Evolutionary conservation across 176 grass and related monocot genomes (phyloP).

Genomic region (Tuctoria greenei): DNA sequence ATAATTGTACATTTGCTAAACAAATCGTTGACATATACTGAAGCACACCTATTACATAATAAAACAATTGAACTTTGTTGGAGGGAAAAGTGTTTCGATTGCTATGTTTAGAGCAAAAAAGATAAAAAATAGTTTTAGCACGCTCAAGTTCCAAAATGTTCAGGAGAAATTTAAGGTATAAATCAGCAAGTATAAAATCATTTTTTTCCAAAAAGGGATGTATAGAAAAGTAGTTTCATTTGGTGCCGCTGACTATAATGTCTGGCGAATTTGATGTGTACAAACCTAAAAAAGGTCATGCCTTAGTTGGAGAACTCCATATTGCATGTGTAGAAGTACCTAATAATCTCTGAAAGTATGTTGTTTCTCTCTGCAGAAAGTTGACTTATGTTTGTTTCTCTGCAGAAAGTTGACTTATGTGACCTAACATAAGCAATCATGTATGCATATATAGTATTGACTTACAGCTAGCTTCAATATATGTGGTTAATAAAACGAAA

Average conservation of each 20-base stretch:
- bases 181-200: no score
- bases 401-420: not conserved
- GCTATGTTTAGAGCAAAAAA: no score
- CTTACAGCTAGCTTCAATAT: not conserved
- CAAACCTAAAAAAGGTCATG: not conserved
- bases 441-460: not conserved
- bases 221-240: not conserved
- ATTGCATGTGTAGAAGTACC: not conserved
- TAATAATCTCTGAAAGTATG: not conserved
- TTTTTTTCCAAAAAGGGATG: not conserved
- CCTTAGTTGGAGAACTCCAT: not conserved
- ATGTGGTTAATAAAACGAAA: not conserved
- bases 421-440: conserved; percentile 8
- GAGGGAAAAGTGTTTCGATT: not conserved
- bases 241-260: not conserved
- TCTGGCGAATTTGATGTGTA: not conserved
- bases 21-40: no score
- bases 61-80: no score
- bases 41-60: no score
- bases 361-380: not conserved
- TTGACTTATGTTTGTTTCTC: not conserved
- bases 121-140: no score
- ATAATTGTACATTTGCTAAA: no score
- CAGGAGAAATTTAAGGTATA: not conserved
- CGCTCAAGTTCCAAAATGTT: no score